Conservation (phyloP, 164 flowering plant genomes). For the Protea cynaroides region DNA sequence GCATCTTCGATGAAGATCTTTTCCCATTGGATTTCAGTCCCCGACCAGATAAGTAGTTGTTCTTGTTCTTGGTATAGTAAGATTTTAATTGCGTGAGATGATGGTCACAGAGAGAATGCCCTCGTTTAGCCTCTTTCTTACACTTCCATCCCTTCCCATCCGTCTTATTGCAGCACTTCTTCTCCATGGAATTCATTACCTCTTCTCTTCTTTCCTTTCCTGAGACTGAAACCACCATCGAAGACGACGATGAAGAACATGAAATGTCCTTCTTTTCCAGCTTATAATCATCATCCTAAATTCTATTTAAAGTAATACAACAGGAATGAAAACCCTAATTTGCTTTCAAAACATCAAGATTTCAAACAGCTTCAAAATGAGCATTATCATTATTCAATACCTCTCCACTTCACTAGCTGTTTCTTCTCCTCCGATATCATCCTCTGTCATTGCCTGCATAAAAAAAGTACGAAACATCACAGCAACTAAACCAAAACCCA, state of each 20-base stretch:
- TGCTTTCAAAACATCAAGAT: neutral
- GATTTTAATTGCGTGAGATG: constrained; percentile 1
- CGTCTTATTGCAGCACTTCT: neutral
- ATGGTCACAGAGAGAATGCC: neutral
- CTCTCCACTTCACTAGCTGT: neutral
- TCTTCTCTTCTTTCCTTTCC: neutral
- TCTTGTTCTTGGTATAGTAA: constrained; percentile 7
- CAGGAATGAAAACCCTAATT: neutral
- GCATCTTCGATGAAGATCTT: constrained; percentile 4
- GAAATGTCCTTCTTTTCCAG: neutral
- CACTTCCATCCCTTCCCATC: constrained; percentile 4
- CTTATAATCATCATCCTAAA: too few relatives aligned
- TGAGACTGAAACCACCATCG: neutral
- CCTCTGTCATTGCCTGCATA: neutral
- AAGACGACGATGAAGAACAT: neutral
- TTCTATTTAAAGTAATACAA: too few relatives aligned
- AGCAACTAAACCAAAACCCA: neutral
- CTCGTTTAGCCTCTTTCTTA: neutral
- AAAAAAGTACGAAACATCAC: neutral
- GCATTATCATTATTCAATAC: neutral
- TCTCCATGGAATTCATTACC: too few relatives aligned
- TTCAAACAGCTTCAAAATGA: neutral
- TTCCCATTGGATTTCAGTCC: too few relatives aligned
- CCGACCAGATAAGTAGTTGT: too few relatives aligned
- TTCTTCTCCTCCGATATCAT: neutral